Evolutionary conservation across 495 filamentous ascomycete species (phyloP).

Genomic region (Tuber borchii): DNA sequence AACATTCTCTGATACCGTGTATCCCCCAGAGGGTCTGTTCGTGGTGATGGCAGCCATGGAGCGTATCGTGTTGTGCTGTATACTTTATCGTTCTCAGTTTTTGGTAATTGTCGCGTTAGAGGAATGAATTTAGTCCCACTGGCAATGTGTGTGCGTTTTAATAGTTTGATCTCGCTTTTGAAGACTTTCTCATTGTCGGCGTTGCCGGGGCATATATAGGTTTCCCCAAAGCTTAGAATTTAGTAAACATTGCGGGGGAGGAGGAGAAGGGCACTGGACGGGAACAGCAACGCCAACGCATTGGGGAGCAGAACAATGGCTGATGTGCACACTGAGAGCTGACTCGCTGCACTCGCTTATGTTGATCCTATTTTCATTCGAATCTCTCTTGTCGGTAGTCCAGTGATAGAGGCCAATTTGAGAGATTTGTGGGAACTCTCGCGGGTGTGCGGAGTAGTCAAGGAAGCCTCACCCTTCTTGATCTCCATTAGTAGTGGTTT

Average conservation of each 20-base stretch:
- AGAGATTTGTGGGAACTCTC: not conserved
- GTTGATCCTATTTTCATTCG: not conserved
- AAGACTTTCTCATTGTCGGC: not conserved
- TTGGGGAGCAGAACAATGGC: not conserved
- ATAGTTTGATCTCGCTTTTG: not conserved
- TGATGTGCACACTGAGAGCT: slow-evolving; percentile 1
- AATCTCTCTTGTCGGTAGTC: not conserved
- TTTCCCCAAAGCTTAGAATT: not conserved
- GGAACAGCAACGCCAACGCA: not conserved
- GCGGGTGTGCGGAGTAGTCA: not conserved
- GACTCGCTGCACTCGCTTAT: not conserved
- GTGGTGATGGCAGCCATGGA: not conserved
- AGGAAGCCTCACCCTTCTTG: not conserved
- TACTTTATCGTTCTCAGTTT: not conserved
- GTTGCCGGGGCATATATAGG: not conserved
- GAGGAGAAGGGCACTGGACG: not conserved
- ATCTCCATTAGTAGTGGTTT: not conserved
- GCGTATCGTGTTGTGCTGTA: not conserved
- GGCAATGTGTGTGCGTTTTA: not conserved
- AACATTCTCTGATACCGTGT: not conserved
- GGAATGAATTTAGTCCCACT: not conserved
- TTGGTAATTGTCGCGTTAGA: not conserved
- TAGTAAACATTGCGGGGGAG: not conserved
- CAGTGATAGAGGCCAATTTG: slow-evolving; percentile 1
- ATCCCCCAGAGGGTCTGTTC: not conserved